These are phyloP conservation scores for Candida endomychidarum DNA, from an alignment of 805 yeast species.

Conservation along the genomic window DNA sequence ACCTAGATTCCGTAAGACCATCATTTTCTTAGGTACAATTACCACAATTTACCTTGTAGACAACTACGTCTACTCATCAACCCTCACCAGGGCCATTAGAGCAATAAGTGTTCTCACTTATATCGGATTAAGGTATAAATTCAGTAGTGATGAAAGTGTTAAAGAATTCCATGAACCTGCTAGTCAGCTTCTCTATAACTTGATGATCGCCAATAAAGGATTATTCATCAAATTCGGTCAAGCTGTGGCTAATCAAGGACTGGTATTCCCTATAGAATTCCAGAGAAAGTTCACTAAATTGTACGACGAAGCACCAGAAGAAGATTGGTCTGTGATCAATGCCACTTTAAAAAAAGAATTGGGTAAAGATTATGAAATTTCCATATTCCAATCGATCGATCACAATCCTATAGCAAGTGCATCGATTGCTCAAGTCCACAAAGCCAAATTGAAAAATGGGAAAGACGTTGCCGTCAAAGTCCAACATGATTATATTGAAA, in stretches of 20 bases:
- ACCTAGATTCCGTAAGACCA: slow-evolving; percentile 1
- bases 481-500: slow-evolving; percentile 61
- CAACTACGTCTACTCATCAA: slow-evolving; percentile 38
- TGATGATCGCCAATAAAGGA: slow-evolving; percentile 37
- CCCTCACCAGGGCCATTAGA: slow-evolving; percentile 50
- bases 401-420: slow-evolving; percentile 71
- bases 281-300: slow-evolving; percentile 56
- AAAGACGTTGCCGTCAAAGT: slow-evolving; percentile 63
- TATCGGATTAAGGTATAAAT: slow-evolving; percentile 61
- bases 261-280: slow-evolving; percentile 62
- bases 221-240: slow-evolving; percentile 78
- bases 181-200: slow-evolving; percentile 39
- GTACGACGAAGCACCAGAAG: slow-evolving; percentile 69
- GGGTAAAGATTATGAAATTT: slow-evolving; percentile 20
- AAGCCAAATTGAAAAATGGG: slow-evolving; percentile 47
- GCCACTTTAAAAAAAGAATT: slow-evolving; percentile 25
- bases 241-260: slow-evolving; percentile 74
- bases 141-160: slow-evolving; percentile 24
- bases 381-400: slow-evolving; percentile 46
- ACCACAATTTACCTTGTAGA: slow-evolving; percentile 8
- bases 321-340: slow-evolving; percentile 50
- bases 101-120: slow-evolving; percentile 47
- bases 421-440: slow-evolving; percentile 70
- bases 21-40: neutral
- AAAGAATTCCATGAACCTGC: slow-evolving; percentile 49